Base-by-base conservation (phyloP, 2,329 filamentous ascomycete species). In the Calonectria multiphialidica region DNA sequence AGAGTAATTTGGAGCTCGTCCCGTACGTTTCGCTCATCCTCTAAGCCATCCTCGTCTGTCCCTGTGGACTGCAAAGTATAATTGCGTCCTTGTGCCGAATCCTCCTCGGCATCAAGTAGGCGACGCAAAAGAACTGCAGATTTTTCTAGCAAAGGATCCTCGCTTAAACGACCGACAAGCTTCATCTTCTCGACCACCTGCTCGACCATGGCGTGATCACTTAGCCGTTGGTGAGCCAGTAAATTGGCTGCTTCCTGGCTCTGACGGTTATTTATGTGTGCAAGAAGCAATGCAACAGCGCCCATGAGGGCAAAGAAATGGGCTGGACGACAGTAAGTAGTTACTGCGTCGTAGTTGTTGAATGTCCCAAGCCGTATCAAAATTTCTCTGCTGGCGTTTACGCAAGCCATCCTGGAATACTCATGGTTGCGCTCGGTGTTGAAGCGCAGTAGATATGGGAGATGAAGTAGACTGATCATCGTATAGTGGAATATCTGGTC, bases 221-320 rank as follows among this genome's bases (percentile, higher is more conserved):
- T 23, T 4, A 49, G n/a, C 10, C 71, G 50, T 28, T 72, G 71
- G 23, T 72, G 71, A 40, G 59, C 62, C 9, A 70, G 37, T 1
- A 47, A 8, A 21, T 66, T 55, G 21, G n/a, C 42, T 16, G 25
- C 21, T 16, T 25, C 18, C 9, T 12, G 33, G 15, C 35, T 25
- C 6, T 28, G 44, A 23, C 66, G 66, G 5, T 28, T 33, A 35
- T 63, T 49, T 35, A 72, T 55, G n/a, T 72, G 71, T 13, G 66
- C 47, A 2, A 70, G 44, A 13, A 72, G 15, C 6, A 72, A 57
- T 1, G 71, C 64, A 28, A 70, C 68, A 2, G 66, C 66, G 6
- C 62, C 66, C n/a, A 65, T 16, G 9, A 72, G 61, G n/a, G 71
- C 62, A 28, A 70, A 66, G 23, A 72, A 69, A 23, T 72, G 66